These are phyloP conservation scores for Naganishia sp. DNA, from an alignment of 1,284 basidiomycete species.

Conservation along the genomic window DNA sequence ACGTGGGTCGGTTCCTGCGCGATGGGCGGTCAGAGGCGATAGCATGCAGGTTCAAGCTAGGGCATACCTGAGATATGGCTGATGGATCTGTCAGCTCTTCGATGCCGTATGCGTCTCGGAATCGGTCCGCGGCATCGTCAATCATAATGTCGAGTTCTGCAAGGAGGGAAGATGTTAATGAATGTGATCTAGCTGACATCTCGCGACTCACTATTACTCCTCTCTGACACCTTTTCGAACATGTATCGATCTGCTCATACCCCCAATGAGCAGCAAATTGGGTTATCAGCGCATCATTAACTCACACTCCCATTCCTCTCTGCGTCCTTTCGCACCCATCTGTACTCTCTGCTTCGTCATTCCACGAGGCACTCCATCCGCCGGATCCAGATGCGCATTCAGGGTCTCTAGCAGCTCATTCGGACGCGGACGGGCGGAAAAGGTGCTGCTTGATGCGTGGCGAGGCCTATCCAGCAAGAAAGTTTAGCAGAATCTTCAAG, in stretches of 20 bases:
- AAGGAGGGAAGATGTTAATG: background rate
- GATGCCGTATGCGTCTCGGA: slow-evolving; percentile 70
- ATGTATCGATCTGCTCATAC: slow-evolving; percentile 76
- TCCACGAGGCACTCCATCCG: slow-evolving; percentile 17
- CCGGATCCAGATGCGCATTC: slow-evolving; percentile 46
- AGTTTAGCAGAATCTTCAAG: background rate
- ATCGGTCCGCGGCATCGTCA: slow-evolving; percentile 73
- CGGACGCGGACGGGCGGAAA: slow-evolving; percentile 15
- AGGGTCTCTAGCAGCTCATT: slow-evolving; percentile 46
- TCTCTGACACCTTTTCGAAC: slow-evolving; percentile 82
- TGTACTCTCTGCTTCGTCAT: slow-evolving; percentile 29
- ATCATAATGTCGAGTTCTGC: slow-evolving; percentile 78
- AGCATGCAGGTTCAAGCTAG: background rate
- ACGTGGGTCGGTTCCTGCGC: slow-evolving; percentile 69
- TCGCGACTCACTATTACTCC: slow-evolving; percentile 68
- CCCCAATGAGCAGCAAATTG: background rate
- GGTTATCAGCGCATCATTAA: background rate
- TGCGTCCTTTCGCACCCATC: slow-evolving; percentile 28
- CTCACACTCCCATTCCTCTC: slow-evolving; percentile 36
- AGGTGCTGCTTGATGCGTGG: background rate
- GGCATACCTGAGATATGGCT: slow-evolving; percentile 66
- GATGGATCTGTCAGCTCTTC: slow-evolving; percentile 75
- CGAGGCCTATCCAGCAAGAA: background rate
- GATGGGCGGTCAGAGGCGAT: background rate
- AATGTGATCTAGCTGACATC: background rate